These are phyloP conservation scores for Raddia distichophylla DNA, from an alignment of 176 grass and related monocot species.

Conservation along the genomic window DNA sequence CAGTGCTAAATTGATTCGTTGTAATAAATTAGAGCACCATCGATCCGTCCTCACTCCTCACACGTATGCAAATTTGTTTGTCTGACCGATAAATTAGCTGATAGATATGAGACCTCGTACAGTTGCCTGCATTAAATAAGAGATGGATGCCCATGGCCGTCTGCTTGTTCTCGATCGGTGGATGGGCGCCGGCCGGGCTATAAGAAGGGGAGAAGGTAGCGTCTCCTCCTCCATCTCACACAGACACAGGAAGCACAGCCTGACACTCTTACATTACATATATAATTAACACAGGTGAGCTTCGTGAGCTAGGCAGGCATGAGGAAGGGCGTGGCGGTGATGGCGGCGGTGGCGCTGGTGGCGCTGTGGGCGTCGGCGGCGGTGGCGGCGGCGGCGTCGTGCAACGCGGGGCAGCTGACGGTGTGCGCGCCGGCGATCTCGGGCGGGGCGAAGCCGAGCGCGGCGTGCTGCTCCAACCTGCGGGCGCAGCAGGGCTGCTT, in stretches of 20 bases:
- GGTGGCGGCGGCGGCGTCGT: neutral
- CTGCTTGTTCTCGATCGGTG: too few species aligned
- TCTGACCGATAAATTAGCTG: neutral
- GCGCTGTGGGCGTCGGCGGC: neutral
- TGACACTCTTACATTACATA: too few species aligned
- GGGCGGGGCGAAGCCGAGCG: neutral
- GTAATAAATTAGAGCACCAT: too few species aligned
- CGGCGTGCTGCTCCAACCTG: conserved; percentile 37
- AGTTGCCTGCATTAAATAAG: neutral
- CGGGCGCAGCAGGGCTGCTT: conserved; percentile 30
- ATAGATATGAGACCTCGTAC: neutral
- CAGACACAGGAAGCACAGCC: too few species aligned
- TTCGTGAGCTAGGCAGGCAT: neutral
- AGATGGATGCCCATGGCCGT: too few species aligned
- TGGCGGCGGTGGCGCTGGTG: neutral
- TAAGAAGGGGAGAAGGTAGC: neutral
- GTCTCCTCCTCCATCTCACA: neutral
- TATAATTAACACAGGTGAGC: too few species aligned
- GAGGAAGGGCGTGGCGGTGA: neutral
- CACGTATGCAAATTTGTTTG: neutral
- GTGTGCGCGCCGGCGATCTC: conserved; percentile 24
- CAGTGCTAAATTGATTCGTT: too few species aligned
- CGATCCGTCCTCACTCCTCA: too few species aligned
- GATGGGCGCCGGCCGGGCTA: neutral
- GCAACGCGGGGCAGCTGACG: conserved; percentile 30